These are phyloP conservation scores for Coemansia umbellata DNA, from an alignment of 192 early-diverging fungal genomes.

Conservation along the genomic window DNA sequence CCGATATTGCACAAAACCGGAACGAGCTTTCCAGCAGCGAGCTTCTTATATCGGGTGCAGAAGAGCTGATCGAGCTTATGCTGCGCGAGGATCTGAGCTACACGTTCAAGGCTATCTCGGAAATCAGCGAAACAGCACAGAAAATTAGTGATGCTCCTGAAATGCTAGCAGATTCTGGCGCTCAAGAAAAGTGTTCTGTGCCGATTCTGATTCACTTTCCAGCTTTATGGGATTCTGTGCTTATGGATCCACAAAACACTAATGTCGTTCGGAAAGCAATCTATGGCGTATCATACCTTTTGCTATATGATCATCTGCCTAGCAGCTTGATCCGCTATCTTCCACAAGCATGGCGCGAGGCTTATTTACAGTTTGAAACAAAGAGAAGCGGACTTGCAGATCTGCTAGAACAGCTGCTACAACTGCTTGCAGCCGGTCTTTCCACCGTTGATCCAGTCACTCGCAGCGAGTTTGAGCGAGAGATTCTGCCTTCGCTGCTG, in stretches of 20 bases:
- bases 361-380: constrained; percentile 19
- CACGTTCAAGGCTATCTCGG: constrained; percentile 11
- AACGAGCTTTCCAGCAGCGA: constrained; percentile 25
- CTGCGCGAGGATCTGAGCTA: constrained; percentile 27
- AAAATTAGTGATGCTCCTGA: constrained; percentile 10
- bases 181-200: background rate
- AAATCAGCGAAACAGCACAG: constrained; percentile 20
- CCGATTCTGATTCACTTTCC: constrained; percentile 28
- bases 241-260: constrained; percentile 27
- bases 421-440: constrained; percentile 14
- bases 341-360: constrained; percentile 11
- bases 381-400: constrained; percentile 1
- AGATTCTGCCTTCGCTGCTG: constrained; percentile 14
- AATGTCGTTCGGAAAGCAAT: constrained; percentile 30
- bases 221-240: constrained; percentile 21
- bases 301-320: constrained; percentile 37
- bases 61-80: constrained; percentile 37
- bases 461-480: constrained; percentile 24
- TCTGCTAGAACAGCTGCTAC: constrained; percentile 20
- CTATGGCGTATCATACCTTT: constrained; percentile 29
- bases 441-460: constrained; percentile 9
- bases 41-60: constrained; percentile 23
- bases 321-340: constrained; percentile 4
- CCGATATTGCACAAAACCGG: constrained; percentile 28
- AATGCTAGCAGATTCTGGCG: background rate